Evolutionary conservation across 2,329 filamentous ascomycete species (phyloP), one percentile per base, ranked within the genome.

Genomic region (Trichophyton verrucosum): DNA sequence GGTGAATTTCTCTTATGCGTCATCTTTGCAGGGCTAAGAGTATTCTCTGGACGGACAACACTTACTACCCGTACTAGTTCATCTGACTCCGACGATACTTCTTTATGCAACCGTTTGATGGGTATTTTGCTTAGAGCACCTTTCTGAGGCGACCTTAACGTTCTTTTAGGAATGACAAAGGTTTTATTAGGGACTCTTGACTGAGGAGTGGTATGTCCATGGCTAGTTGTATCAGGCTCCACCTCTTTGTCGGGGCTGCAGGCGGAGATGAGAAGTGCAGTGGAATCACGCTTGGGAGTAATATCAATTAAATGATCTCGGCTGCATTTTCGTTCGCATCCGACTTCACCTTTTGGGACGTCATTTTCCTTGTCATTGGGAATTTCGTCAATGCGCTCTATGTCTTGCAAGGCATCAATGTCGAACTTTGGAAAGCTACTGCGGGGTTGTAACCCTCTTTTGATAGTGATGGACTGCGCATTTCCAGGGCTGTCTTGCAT

Each of bases 301-400:
- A 11, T 15, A 27, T 38, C 51, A 11, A 15, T 6, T 4, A 33
- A 30, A 5, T 27, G 51, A 5, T 5, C 30, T 36, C 51, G 51
- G 17, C 3, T 55, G 7, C 27, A n/a, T 17, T 17, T 1, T 13
- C 51, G 27, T 22, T 36, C 9, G n/a, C 5, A 36, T 17, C 8
- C 51, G 17, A 17, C 27, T 9, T 55, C 51, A 11, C 33, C 38
- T 7, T 27, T 27, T 58, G 56, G 56, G 20, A 27, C 38, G 6
- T 49, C 44, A 22, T 49, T 59, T 49, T 59, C 57, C 57, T 59
- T 59, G n/a, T 59, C 24, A n/a, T 59, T 27, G 13, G n/a, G 3
- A 36, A 36, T 15, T 4, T 8, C 15, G 17, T 55, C 51, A 13
- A 17, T 33, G n/a, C 11, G 13, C 9, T 3, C 17, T 1, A 17